Evolutionary conservation across 768 basidiomycete species (phyloP), one percentile per base, ranked within the genome.

Genomic region (Stropharia rugosoannulata): DNA sequence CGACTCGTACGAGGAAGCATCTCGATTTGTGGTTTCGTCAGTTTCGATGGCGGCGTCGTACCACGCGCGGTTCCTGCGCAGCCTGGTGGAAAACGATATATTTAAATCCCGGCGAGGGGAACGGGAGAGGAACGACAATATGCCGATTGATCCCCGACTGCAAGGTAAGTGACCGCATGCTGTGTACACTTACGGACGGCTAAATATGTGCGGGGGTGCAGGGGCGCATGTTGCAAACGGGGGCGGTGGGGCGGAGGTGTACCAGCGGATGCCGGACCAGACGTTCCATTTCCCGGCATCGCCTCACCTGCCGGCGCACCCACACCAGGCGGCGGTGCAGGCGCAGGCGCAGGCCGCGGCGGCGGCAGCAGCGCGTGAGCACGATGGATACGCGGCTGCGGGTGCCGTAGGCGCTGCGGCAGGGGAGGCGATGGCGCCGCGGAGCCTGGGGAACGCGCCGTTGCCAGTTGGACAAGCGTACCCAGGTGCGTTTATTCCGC

Each of bases 31-130:
- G 9, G 60, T 64, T 38, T 64, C 65, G 15, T 77, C 82, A 4
- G 80, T 82, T 25, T 82, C 84, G 27, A 83, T 82, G 40, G 81
- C 84, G 15, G 86, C 86, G n/a, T 83, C 84, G 35, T 85, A 86
- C 59, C 91, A 93, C 63, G 83, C 88, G 39, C 86, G 90, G 49
- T 94, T 94, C 72, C 73, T 94, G 38, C 82, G 83, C 64, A 83
- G 79, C 54, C 76, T 93, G 44, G 77, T 93, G 38, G 78, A 77
- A 36, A 79, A 82, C 61, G 87, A 90, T 62, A 78, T 79, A 54
- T 79, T 84, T 64, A 80, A 81, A 61, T 68, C 77, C 48, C 80
- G 81, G 54, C 77, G 77, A 55, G 67, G 55, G 60, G 74, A 75
- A 58, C 66, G 65, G 62, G 78, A 77, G 57, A 62, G 68, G 49